Evolutionary conservation across 345 rosid genomes (phyloP), one percentile per base, ranked within the genome.

Genomic region (Salix caprea): DNA sequence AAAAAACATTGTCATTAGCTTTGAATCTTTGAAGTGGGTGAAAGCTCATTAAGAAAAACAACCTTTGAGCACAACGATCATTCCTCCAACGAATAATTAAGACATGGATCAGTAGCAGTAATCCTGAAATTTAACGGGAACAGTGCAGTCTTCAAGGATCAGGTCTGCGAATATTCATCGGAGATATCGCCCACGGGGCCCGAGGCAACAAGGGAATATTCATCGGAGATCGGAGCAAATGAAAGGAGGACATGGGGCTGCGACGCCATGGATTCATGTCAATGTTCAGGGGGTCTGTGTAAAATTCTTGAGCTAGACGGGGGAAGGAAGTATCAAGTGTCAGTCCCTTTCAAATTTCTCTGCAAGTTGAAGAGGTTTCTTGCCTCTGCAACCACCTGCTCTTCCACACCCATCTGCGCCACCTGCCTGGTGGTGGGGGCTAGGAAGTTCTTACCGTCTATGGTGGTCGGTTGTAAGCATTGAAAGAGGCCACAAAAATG

Each of bases 341-440:
- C 56, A 24, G 73, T 68, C 67, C 61, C 19, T 56, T 40, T 61
- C 34, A 23, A 56, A 24, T 56, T 36, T 18, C 28, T 28, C 36
- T 68, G 58, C 67, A 60, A 54, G 8, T 9, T 7, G 67, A 18
- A 30, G 69, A 50, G 62, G 40, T 56, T 9, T 52, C 30, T n/a
- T 70, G 79, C n/a, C 24, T 2, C 62, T 46, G 30, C 80, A 62
- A 64, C 80, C 80, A 77, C 40, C 71, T 77, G 80, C 70, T 70
- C 26, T 26, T 48, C 37, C 26, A 48, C 74, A 77, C 24, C 74
- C 7, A 46, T 12, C 64, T 44, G 36, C 14, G 65, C 32, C 26
- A 5, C 28, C 30, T 69, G 50, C 48, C n/a, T 48, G 1, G 12
- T 36, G 80, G 74, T 68, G 60, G 73, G 32, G 67, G 58, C 58